Percentiles rank a stretch among this genome's conserved stretches.
Evolutionary conservation across 495 filamentous ascomycete species (phyloP).

Genomic region (Penicillium lagena): DNA sequence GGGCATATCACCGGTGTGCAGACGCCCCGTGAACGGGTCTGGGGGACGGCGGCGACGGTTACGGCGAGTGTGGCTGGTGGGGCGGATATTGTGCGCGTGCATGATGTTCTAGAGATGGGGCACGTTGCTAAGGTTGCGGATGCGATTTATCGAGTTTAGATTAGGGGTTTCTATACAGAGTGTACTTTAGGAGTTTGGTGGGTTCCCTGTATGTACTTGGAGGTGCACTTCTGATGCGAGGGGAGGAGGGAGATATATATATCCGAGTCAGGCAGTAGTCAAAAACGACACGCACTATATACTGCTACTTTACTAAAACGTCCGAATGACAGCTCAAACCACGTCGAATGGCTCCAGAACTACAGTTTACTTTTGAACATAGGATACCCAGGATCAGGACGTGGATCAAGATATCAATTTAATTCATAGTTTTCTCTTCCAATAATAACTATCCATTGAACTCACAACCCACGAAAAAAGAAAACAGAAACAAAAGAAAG

Average conservation of each 20-base stretch:
- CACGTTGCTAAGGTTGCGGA: constrained; percentile 85
- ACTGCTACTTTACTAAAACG: too few relatives aligned
- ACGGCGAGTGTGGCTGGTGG: constrained; percentile 84
- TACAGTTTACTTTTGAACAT: too few relatives aligned
- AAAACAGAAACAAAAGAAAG: constrained; percentile 6
- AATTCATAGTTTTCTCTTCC: constrained; percentile 9
- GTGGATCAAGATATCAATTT: constrained; percentile 3
- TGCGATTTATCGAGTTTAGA: constrained; percentile 65
- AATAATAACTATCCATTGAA: constrained; percentile 12
- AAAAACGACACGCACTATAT: too few relatives aligned
- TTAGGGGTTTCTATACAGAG: not conserved
- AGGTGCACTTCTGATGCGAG: too few relatives aligned
- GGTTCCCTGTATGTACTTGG: too few relatives aligned
- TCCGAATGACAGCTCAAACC: too few relatives aligned
- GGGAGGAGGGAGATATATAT: too few relatives aligned
- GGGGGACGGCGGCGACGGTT: constrained; percentile 87
- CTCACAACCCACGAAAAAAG: constrained; percentile 1
- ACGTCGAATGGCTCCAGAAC: too few relatives aligned
- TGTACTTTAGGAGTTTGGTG: too few relatives aligned
- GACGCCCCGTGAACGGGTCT: constrained; percentile 56
- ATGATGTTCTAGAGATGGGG: constrained; percentile 88
- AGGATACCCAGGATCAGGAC: not conserved
- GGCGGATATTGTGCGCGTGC: constrained; percentile 89
- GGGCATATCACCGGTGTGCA: constrained; percentile 76
- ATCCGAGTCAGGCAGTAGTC: too few relatives aligned